phyloP scores from a whole-genome alignment of 2,329 filamentous ascomycete species.

The Penicillium freii region DNA sequence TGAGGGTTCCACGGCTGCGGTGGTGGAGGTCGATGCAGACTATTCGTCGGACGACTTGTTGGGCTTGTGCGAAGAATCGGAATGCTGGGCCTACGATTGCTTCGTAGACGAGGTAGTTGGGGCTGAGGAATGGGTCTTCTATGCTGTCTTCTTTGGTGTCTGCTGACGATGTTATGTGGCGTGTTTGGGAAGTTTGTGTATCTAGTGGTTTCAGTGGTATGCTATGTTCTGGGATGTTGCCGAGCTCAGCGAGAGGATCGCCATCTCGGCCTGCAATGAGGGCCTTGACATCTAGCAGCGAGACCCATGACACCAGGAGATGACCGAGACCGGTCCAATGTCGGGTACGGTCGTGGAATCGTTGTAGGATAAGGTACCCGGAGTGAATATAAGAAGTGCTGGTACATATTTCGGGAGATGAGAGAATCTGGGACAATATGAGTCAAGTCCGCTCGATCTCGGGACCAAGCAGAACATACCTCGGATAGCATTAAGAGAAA shows the following conservation, averaged over 20 bases:
- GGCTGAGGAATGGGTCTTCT: slow-evolving; percentile 24
- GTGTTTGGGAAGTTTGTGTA: neutral
- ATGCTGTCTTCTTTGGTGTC: slow-evolving; percentile 13
- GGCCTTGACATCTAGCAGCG: slow-evolving; percentile 36
- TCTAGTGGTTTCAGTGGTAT: neutral
- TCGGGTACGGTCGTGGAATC: slow-evolving; percentile 28
- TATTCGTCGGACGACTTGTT: slow-evolving; percentile 37
- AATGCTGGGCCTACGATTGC: slow-evolving; percentile 34
- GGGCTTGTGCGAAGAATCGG: slow-evolving; percentile 34
- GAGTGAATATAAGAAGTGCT: slow-evolving; percentile 34
- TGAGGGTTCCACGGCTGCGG: slow-evolving; percentile 38
- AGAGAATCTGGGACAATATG: slow-evolving; percentile 24
- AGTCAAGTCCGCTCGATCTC: neutral
- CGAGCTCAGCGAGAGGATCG: slow-evolving; percentile 32
- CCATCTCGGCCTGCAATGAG: slow-evolving; percentile 38
- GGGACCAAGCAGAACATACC: slow-evolving; percentile 18
- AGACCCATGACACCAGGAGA: slow-evolving; percentile 35
- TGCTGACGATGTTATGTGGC: neutral
- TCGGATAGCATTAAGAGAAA: slow-evolving; percentile 39
- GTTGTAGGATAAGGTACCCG: slow-evolving; percentile 31
- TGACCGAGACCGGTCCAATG: slow-evolving; percentile 31
- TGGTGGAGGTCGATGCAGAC: slow-evolving; percentile 39
- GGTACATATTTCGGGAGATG: slow-evolving; percentile 27
- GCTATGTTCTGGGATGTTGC: slow-evolving; percentile 20
- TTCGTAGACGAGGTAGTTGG: slow-evolving; percentile 33